These are phyloP conservation scores for Aspergillus haitiensis DNA, from an alignment of 495 filamentous ascomycete genomes.

Conservation along the genomic window DNA sequence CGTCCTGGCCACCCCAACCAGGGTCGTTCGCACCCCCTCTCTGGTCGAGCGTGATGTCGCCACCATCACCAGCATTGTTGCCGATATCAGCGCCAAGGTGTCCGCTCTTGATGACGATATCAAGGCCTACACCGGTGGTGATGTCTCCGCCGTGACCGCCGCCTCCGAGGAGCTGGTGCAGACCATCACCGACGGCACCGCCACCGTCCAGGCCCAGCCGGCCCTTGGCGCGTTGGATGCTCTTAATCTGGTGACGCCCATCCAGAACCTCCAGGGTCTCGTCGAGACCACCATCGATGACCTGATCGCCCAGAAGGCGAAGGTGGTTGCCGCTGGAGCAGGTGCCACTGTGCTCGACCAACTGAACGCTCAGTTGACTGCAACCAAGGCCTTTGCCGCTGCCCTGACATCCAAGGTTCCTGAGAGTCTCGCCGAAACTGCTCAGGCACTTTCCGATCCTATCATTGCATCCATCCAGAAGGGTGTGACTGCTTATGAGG, in stretches of 20 bases:
- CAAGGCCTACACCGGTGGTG: constrained; percentile 34
- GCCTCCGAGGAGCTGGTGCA: constrained; percentile 32
- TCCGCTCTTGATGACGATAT: constrained; percentile 36
- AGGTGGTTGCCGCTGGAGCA: constrained; percentile 35
- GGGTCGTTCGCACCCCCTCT: constrained; percentile 20
- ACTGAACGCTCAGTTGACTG: constrained; percentile 32
- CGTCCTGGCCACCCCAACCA: constrained; percentile 26
- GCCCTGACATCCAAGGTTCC: constrained; percentile 38
- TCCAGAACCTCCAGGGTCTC: constrained; percentile 31
- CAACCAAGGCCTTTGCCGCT: constrained; percentile 34
- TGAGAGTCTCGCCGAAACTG: constrained; percentile 24
- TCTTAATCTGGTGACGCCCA: constrained; percentile 30
- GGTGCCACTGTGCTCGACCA: constrained; percentile 29
- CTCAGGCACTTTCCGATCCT: constrained; percentile 28
- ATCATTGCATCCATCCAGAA: constrained; percentile 36
- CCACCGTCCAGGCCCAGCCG: background rate
- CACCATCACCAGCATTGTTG: constrained; percentile 33
- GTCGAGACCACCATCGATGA: constrained; percentile 33
- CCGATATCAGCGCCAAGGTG: constrained; percentile 33
- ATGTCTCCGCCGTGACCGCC: constrained; percentile 29
- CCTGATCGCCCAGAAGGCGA: constrained; percentile 36
- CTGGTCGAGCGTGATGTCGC: constrained; percentile 34
- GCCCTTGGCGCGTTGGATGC: constrained; percentile 31
- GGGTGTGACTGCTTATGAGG: constrained; percentile 31
- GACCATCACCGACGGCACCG: constrained; percentile 29